phyloP scores from a whole-genome alignment of 2,329 filamentous ascomycete genomes.

The Aphanocladium album region DNA sequence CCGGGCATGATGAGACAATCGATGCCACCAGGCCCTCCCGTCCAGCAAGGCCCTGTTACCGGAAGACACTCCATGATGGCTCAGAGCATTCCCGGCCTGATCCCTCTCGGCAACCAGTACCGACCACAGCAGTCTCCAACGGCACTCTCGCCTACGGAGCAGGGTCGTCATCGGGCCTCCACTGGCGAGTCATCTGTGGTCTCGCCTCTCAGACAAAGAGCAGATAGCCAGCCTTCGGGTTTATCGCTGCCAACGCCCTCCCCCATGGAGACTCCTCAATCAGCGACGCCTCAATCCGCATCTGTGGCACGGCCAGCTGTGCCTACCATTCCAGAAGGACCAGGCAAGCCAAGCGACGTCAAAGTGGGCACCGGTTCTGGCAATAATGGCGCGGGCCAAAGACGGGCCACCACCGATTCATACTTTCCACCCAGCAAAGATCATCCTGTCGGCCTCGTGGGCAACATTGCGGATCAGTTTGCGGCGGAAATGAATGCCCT shows the following conservation, averaged over 20 bases:
- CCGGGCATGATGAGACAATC: not conserved
- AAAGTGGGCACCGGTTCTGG: not conserved
- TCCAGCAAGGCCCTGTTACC: not conserved
- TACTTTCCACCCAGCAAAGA: conserved; percentile 1
- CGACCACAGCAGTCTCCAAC: not conserved
- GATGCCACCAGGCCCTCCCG: not conserved
- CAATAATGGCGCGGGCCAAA: no score
- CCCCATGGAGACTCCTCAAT: not conserved
- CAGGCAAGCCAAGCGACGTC: not conserved
- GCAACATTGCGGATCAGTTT: not conserved
- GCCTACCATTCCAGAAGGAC: not conserved
- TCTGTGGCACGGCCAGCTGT: not conserved
- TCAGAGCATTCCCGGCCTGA: not conserved
- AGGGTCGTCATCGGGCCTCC: not conserved
- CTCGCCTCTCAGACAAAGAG: not conserved
- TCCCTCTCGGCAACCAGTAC: not conserved
- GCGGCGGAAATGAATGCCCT: not conserved
- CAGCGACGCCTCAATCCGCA: no score
- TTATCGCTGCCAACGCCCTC: not conserved
- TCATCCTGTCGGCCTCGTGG: not conserved
- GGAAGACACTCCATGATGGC: not conserved
- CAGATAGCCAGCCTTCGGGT: not conserved
- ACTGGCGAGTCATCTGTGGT: not conserved
- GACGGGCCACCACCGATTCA: not conserved
- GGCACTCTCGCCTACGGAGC: not conserved